phyloP scores from a whole-genome alignment of 129 eudicot species.

The carrot (Daucus carota) region DH1_v3.0 NC_030387.2:37949501-37950000 shows the following conservation, averaged over 20 bases:
- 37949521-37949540: no score
- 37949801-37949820: neutral
- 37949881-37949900: neutral
- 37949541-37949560: no score
- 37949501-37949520: no score
- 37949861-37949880: constrained; percentile 9
- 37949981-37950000: neutral
- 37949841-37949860: neutral
- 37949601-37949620: neutral
- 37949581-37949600: no score
- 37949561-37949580: no score
- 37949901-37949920: neutral
- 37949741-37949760: neutral
- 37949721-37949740: neutral
- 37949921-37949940: neutral
- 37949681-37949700: neutral
- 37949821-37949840: neutral
- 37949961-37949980: neutral
- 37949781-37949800: constrained; percentile 3
- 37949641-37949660: constrained; percentile 13
- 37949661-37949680: neutral
- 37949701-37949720: neutral
- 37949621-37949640: constrained; percentile 3
- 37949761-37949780: no score
- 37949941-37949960: no score